These are phyloP conservation scores for Miscanthus sacchariflorus DNA, from an alignment of 202 grass and related monocot species.

Conservation along the genomic window DNA sequence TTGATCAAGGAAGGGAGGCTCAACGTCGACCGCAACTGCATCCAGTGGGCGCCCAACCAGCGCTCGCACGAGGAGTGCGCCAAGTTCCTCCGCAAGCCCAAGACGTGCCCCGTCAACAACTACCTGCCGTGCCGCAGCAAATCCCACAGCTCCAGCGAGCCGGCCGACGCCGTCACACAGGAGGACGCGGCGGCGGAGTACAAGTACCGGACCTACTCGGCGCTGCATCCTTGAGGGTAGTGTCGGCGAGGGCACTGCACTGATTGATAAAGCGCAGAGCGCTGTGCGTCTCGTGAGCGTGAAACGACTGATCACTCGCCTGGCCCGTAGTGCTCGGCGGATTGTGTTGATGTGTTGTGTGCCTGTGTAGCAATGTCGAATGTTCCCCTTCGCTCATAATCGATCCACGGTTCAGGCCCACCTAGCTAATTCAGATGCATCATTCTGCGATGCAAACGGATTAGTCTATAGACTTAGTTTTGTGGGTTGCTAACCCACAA, in stretches of 20 bases:
- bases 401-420: neutral
- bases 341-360: constrained; percentile 50
- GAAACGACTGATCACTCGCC: constrained; percentile 31
- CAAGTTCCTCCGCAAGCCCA: constrained; percentile 47
- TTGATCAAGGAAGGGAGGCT: constrained; percentile 56
- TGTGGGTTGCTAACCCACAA: too few relatives aligned
- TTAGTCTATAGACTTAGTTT: too few relatives aligned
- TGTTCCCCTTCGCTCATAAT: constrained; percentile 19
- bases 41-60: constrained; percentile 69
- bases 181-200: constrained; percentile 28
- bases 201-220: constrained; percentile 60
- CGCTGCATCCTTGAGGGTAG: constrained; percentile 53
- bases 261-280: neutral
- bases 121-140: constrained; percentile 54
- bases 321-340: constrained; percentile 24
- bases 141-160: neutral
- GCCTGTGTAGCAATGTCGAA: constrained; percentile 10
- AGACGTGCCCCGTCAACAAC: constrained; percentile 54
- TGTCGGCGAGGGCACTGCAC: constrained; percentile 17
- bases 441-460: neutral
- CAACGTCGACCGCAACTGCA: constrained; percentile 86
- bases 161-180: neutral
- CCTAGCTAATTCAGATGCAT: constrained; percentile 24
- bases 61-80: constrained; percentile 78
- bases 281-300: constrained; percentile 42